Evolutionary conservation across 73 alveolate genomes (phyloP), one percentile per base, ranked within the genome.

Genomic region (Paramecium caudatum): DNA sequence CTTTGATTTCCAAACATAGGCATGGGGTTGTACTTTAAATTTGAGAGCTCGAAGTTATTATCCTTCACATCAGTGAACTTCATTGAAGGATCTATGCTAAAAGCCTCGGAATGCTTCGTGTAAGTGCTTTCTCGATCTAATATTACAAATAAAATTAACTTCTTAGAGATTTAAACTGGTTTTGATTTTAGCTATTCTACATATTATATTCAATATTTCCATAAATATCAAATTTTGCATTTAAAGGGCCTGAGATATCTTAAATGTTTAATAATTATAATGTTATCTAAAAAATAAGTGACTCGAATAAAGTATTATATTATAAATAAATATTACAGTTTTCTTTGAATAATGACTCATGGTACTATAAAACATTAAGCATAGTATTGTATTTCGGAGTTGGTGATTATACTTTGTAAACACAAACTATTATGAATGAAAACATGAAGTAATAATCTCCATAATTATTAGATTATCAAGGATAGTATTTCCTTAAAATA

Each of bases 121-220:
- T 27, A 5, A 10, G 80, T 55, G 30, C 80, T 55, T 0, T 55
- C 80, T 23, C 30, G 9, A 3, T 37, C 80, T 55, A 23, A 55
- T 4, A 55, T 27, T 55, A 55, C 80, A 55, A 10, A 9, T 55
- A 55, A 55, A 50, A 23, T 55, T 55, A 27, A 55, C 80, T 23
- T 55, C 80, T 55, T 2, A 55, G 80, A 55, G 80, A 55, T 55
- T 55, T 55, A 19, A 43, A 43, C 3, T 23, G 10, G 23, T 19
- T 3, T 55, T 55, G 80, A 27, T 55, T 55, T 5, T 55, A 55
- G 23, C 30, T 55, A 55, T 23, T 55, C 80, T 55, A 55, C 80
- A 55, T 55, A 55, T 55, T 55, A 19, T 55, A 55, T 55, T 55
- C 80, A 55, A 55, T 55, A 10, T 55, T 55, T 55, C 80, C 80